Evolutionary conservation across 495 filamentous ascomycete genomes (phyloP).

Genomic region (Aspergillus baeticus): DNA sequence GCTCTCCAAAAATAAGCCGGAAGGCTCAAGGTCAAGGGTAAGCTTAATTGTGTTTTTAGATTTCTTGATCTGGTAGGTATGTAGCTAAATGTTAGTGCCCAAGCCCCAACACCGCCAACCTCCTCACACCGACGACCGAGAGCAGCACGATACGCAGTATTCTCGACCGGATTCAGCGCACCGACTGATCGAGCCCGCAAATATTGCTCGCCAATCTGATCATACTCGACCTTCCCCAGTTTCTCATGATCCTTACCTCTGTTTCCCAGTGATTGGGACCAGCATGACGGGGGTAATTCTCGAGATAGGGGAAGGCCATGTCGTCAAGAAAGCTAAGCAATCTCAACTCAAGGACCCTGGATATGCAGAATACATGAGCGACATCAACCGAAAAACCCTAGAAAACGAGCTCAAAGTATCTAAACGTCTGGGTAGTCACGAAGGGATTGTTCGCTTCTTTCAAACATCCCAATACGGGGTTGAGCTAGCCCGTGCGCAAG

Average conservation of each 20-base stretch:
- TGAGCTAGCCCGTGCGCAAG: slow-evolving; percentile 19
- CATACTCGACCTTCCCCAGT: no score
- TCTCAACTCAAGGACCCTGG: neutral
- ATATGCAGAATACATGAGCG: slow-evolving; percentile 14
- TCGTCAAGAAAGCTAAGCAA: slow-evolving; percentile 19
- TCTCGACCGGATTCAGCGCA: no score
- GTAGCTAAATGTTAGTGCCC: no score
- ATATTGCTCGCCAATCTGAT: no score
- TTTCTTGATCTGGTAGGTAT: no score
- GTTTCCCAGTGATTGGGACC: slow-evolving; percentile 12
- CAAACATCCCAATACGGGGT: slow-evolving; percentile 19
- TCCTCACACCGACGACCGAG: no score
- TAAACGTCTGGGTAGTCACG: slow-evolving; percentile 15
- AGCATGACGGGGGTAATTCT: slow-evolving; percentile 18
- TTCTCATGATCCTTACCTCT: slow-evolving; percentile 16
- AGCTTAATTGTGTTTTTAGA: no score
- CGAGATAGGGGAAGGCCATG: slow-evolving; percentile 12
- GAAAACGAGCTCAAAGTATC: slow-evolving; percentile 16
- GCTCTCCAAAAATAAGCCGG: no score
- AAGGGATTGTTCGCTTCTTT: slow-evolving; percentile 19
- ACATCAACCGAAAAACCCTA: slow-evolving; percentile 16
- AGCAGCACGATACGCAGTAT: no score
- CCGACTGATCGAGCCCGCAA: no score
- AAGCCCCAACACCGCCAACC: no score
- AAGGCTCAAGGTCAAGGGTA: no score